Conservation (phyloP, 2,329 filamentous ascomycete genomes). For the Colletotrichum acutatum region DNA sequence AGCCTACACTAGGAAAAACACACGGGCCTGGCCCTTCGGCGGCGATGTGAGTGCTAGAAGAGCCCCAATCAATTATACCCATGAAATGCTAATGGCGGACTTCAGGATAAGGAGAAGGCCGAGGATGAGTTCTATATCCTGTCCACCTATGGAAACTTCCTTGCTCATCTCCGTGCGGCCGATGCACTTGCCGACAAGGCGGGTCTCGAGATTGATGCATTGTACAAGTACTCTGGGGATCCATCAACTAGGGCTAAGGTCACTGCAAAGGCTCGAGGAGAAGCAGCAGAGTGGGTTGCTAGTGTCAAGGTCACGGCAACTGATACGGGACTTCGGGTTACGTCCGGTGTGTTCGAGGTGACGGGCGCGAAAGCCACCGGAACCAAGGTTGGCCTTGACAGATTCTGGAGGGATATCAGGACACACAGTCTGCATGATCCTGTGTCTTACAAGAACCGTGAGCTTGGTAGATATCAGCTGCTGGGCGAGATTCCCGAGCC, state of each 20-base stretch:
- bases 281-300: conserved; percentile 71
- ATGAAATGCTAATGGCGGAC: not conserved
- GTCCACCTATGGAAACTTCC: conserved; percentile 71
- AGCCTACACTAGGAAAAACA: conserved; percentile 66
- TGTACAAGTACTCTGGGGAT: conserved; percentile 56
- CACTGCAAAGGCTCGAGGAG: conserved; percentile 64
- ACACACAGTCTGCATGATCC: conserved; percentile 76
- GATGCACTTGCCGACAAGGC: conserved; percentile 68
- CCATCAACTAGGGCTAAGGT: conserved; percentile 53
- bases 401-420: conserved; percentile 74
- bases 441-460: conserved; percentile 73
- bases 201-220: conserved; percentile 56
- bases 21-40: conserved; percentile 72
- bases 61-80: rapidly evolving
- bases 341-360: conserved; percentile 72
- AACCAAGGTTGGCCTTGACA: conserved; percentile 68
- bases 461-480: conserved; percentile 68
- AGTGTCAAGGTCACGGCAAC: conserved; percentile 72
- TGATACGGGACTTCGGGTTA: conserved; percentile 67
- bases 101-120: conserved; percentile 63
- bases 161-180: conserved; percentile 70
- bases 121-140: conserved; percentile 75
- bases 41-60: conserved; percentile 59
- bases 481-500: conserved; percentile 66
- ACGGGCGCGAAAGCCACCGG: conserved; percentile 69